These are phyloP conservation scores for Cytospora schulzeri DNA, from an alignment of 2,329 filamentous ascomycete genomes.

Conservation along the genomic window DNA sequence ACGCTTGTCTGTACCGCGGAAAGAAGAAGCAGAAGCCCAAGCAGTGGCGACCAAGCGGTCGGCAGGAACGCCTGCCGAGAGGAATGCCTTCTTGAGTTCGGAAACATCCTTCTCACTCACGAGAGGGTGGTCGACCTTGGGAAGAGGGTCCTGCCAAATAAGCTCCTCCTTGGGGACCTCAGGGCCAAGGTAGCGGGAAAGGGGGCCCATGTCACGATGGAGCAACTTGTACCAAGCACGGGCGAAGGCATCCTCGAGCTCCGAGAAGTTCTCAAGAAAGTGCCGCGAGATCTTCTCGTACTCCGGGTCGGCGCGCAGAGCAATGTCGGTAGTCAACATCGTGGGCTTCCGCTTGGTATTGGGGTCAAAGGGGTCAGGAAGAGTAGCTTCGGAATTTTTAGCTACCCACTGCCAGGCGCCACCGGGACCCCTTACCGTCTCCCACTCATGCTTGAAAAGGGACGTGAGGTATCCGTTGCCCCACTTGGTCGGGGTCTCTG, in stretches of 20 bases:
- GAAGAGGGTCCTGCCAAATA: conserved; percentile 77
- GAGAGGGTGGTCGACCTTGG: conserved; percentile 56
- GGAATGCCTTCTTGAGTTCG: conserved; percentile 69
- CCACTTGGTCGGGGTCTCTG: conserved; percentile 74
- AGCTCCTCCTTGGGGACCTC: conserved; percentile 71
- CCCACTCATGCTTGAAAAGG: conserved; percentile 79
- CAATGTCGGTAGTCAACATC: conserved; percentile 76
- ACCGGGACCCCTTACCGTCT: conserved; percentile 72
- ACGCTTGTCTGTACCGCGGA: conserved; percentile 77
- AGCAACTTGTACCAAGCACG: conserved; percentile 83
- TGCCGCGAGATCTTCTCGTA: conserved; percentile 77
- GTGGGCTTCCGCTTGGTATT: conserved; percentile 73
- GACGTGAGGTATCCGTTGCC: conserved; percentile 75
- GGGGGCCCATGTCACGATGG: conserved; percentile 77
- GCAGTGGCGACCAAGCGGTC: conserved; percentile 66
- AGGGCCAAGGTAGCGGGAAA: conserved; percentile 70
- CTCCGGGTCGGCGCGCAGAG: conserved; percentile 69
- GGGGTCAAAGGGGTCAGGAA: conserved; percentile 71
- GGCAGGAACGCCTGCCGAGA: conserved; percentile 61
- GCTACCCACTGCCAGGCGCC: conserved; percentile 79
- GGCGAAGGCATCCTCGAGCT: conserved; percentile 70
- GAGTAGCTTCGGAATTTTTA: conserved; percentile 65
- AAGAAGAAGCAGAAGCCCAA: conserved; percentile 71
- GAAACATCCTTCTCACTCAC: conserved; percentile 65
- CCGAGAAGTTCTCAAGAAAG: conserved; percentile 68